These are phyloP conservation scores for Aureobasidium sp. DNA, from an alignment of 2,329 filamentous ascomycete genomes.

Conservation along the genomic window DNA sequence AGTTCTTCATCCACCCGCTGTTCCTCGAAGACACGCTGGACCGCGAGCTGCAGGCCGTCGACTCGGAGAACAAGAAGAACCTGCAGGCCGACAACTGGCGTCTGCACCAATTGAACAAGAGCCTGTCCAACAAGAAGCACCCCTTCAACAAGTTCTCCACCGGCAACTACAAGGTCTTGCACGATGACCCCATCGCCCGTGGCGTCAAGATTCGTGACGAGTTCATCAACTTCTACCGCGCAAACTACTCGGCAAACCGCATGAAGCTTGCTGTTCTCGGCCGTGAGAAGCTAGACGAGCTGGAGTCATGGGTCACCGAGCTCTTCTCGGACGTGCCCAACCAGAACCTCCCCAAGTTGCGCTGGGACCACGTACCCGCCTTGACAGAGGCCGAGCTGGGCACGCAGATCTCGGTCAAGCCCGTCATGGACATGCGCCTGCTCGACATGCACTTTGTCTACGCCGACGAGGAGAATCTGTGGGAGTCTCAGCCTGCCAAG, in stretches of 20 bases:
- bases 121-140: constrained; percentile 77
- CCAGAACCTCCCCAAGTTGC: constrained; percentile 64
- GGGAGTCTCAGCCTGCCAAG: constrained; percentile 71
- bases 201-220: constrained; percentile 82
- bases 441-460: constrained; percentile 79
- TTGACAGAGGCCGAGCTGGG: constrained; percentile 54
- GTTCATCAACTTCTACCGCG: constrained; percentile 86
- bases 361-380: constrained; percentile 59
- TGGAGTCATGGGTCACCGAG: constrained; percentile 78
- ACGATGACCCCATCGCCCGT: constrained; percentile 69
- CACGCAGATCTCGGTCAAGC: constrained; percentile 78
- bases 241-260: constrained; percentile 84
- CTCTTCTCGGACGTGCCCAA: constrained; percentile 76
- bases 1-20: constrained; percentile 85
- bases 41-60: constrained; percentile 78
- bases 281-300: constrained; percentile 69
- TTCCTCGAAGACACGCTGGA: constrained; percentile 82
- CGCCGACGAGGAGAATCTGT: constrained; percentile 73
- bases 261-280: constrained; percentile 91
- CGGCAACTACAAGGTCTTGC: constrained; percentile 78
- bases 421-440: constrained; percentile 79
- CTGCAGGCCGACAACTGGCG: constrained; percentile 86
- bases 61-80: constrained; percentile 98
- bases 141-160: constrained; percentile 90
- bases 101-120: constrained; percentile 79